Conservation (phyloP, 163 green algal species). For the Chlorella variabilis region DNA sequence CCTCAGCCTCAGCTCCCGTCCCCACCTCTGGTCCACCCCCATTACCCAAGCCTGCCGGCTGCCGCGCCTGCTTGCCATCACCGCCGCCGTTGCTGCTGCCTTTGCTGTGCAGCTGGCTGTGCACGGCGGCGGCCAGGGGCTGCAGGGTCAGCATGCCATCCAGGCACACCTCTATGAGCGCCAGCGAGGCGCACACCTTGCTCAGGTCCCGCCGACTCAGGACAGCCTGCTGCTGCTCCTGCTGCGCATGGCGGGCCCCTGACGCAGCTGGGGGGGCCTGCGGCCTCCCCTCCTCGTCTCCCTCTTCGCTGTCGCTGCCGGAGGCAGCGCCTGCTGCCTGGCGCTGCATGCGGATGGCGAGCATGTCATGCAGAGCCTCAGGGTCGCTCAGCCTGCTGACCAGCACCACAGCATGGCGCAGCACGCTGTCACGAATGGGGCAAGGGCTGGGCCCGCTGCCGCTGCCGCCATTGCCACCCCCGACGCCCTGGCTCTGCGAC, state of each 20-base stretch:
- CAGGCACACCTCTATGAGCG: conserved; percentile 20
- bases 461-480: too few relatives aligned
- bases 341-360: neutral
- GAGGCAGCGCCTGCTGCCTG: neutral
- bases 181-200: neutral
- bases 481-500: too few relatives aligned
- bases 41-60: neutral
- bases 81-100: conserved; percentile 22
- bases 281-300: neutral
- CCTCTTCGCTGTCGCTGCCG: conserved; percentile 2
- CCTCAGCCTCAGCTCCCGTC: neutral
- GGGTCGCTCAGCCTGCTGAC: conserved; percentile 15
- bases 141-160: conserved; percentile 28
- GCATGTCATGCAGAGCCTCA: conserved; percentile 21
- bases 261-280: too few relatives aligned
- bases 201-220: neutral
- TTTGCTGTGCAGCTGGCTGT: conserved; percentile 28
- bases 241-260: neutral
- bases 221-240: neutral
- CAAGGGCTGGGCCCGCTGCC: neutral
- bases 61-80: neutral
- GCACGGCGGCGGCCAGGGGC: conserved; percentile 13
- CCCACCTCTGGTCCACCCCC: neutral
- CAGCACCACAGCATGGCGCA: conserved; percentile 21
- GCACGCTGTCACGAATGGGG: neutral